A percentile compares a stretch with the other conserved stretches of the same genome.
phyloP scores from a whole-genome alignment of 495 filamentous ascomycete genomes.

The Aspergillus sclerotioniger region DNA sequence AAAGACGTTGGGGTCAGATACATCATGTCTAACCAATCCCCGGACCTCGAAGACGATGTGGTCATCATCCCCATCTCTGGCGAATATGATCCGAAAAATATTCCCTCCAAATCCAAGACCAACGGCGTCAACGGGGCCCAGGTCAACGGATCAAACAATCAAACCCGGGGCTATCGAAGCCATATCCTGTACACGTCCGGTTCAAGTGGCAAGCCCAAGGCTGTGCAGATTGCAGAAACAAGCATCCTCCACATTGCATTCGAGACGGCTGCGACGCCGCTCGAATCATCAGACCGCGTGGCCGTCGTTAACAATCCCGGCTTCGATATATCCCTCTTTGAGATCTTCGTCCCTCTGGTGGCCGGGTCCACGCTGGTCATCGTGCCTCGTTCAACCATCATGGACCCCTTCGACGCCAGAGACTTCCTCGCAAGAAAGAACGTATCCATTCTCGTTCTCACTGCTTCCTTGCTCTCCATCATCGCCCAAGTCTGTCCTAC shows the following conservation, averaged over 20 bases:
- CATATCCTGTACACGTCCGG: constrained; percentile 14
- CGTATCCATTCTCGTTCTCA: constrained; percentile 5
- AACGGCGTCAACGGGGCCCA: not conserved
- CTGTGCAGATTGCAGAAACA: constrained; percentile 11
- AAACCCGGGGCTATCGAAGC: constrained; percentile 3
- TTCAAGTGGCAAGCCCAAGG: constrained; percentile 11
- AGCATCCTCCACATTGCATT: constrained; percentile 7
- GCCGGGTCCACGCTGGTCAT: constrained; percentile 6
- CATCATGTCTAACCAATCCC: constrained; percentile 2
- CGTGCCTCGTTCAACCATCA: constrained; percentile 10
- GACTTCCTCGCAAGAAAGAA: constrained; percentile 4
- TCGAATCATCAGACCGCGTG: constrained; percentile 1
- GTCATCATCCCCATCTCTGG: not conserved
- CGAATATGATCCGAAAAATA: not conserved
- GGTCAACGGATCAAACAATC: not conserved
- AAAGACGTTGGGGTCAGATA: constrained; percentile 1
- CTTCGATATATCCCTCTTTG: constrained; percentile 12
- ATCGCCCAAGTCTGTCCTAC: constrained; percentile 7
- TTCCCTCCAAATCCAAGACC: not conserved
- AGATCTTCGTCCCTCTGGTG: constrained; percentile 5
- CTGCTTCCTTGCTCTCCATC: constrained; percentile 7
- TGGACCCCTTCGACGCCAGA: constrained; percentile 8
- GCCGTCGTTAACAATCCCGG: constrained; percentile 13
- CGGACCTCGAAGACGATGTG: not conserved
- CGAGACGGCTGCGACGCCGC: not conserved